Conservation (phyloP, 2,329 filamentous ascomycete genomes). For the Colletotrichum lini region DNA sequence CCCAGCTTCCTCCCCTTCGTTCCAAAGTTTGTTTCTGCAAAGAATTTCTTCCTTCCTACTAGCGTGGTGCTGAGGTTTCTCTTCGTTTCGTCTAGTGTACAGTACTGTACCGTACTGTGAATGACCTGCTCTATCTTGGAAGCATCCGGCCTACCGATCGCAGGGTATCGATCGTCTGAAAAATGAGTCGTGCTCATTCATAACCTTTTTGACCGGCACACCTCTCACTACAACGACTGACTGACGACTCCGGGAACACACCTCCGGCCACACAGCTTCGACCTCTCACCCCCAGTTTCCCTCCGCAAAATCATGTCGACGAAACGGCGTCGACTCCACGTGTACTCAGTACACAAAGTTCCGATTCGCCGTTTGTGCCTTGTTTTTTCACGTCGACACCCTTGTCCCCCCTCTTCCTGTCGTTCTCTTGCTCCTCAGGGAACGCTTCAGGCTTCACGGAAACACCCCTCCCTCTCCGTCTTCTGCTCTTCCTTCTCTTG, state of each 20-base stretch:
- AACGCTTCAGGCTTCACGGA: not conserved
- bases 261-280: not conserved
- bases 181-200: not conserved
- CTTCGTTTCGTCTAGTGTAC: not conserved
- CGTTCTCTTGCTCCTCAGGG: not conserved
- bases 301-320: not conserved
- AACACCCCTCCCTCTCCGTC: not conserved
- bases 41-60: not conserved
- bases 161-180: slow-evolving; percentile 7
- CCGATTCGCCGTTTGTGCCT: slow-evolving; percentile 5
- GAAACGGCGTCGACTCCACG: slow-evolving; percentile 4
- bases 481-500: too few species aligned
- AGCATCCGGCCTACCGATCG: not conserved
- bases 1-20: not conserved
- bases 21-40: not conserved
- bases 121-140: not conserved
- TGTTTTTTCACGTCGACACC: not conserved
- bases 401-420: not conserved
- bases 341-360: slow-evolving; percentile 20
- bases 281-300: not conserved
- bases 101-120: too few species aligned
- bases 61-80: not conserved
- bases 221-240: not conserved
- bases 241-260: not conserved
- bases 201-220: not conserved